These are phyloP conservation scores for Ceratocystiopsis minuta DNA, from an alignment of 2,329 filamentous ascomycete genomes.

Conservation along the genomic window DNA sequence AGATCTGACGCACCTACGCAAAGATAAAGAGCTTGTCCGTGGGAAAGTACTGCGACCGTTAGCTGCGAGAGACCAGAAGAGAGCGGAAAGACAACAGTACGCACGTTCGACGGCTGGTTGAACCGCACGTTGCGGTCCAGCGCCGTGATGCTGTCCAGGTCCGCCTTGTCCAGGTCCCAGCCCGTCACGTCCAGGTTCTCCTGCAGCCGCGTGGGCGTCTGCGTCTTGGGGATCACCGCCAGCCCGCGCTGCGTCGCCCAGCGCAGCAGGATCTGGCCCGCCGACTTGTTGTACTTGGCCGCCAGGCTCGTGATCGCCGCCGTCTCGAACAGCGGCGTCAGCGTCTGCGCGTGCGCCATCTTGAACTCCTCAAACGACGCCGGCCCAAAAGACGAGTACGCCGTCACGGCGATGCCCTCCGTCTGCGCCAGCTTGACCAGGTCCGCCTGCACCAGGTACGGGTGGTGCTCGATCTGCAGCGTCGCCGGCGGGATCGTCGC, in stretches of 20 bases:
- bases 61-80: not conserved
- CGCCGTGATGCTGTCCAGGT: constrained; percentile 36
- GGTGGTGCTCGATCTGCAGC: constrained; percentile 76
- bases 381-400: constrained; percentile 72
- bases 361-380: constrained; percentile 62
- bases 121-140: constrained; percentile 39
- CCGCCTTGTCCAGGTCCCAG: constrained; percentile 34
- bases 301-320: constrained; percentile 44
- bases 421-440: constrained; percentile 52
- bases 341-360: constrained; percentile 45
- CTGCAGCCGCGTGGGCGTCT: constrained; percentile 27
- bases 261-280: constrained; percentile 66
- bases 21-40: constrained; percentile 41
- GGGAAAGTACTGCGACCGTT: constrained; percentile 29
- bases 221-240: constrained; percentile 59
- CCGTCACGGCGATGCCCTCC: constrained; percentile 57
- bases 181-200: constrained; percentile 38
- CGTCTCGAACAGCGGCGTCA: constrained; percentile 49
- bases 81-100: not conserved
- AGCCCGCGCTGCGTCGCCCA: constrained; percentile 75
- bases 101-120: constrained; percentile 31
- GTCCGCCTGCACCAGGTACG: constrained; percentile 61
- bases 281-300: constrained; percentile 50
- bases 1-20: too few species aligned
- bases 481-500: constrained; percentile 56